These are phyloP conservation scores for Tylopilus sp. DNA, from an alignment of 768 basidiomycete species.

Conservation along the genomic window DNA sequence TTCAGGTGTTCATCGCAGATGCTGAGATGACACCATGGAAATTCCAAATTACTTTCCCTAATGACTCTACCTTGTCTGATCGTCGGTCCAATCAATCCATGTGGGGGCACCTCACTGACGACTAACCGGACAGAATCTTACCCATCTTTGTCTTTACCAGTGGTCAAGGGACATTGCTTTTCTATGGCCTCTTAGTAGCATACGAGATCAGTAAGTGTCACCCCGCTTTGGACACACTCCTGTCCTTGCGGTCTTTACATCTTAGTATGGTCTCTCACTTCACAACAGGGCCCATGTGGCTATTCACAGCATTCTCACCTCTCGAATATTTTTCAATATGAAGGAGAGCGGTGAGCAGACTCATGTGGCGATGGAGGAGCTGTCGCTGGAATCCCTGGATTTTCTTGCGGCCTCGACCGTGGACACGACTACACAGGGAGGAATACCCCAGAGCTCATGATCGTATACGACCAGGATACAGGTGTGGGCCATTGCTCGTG, in stretches of 20 bases:
- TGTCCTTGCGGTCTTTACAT: too few species aligned
- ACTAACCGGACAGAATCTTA: slow-evolving; percentile 14
- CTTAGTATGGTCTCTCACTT: too few species aligned
- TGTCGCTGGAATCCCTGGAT: slow-evolving; percentile 8
- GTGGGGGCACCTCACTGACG: neutral
- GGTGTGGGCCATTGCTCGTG: too few species aligned
- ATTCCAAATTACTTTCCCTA: slow-evolving; percentile 14
- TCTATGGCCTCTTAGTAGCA: slow-evolving; percentile 3
- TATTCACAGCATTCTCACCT: slow-evolving; percentile 23
- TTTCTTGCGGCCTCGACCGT: neutral
- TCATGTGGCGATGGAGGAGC: neutral
- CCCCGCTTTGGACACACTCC: slow-evolving; percentile 18
- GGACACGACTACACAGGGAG: neutral
- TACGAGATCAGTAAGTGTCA: neutral
- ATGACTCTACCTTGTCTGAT: slow-evolving; percentile 15
- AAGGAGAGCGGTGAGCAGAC: slow-evolving; percentile 10
- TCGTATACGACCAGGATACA: too few species aligned
- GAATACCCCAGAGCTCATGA: neutral
- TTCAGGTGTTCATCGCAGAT: too few species aligned
- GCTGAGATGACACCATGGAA: neutral
- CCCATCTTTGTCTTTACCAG: slow-evolving; percentile 10
- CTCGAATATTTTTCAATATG: slow-evolving; percentile 31
- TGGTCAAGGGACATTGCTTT: slow-evolving; percentile 13
- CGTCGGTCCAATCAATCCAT: slow-evolving; percentile 11
- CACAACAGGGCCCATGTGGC: slow-evolving; percentile 30